Base-by-base conservation (phyloP, 495 filamentous ascomycete species). In the Lineolata rhizophorae region DNA sequence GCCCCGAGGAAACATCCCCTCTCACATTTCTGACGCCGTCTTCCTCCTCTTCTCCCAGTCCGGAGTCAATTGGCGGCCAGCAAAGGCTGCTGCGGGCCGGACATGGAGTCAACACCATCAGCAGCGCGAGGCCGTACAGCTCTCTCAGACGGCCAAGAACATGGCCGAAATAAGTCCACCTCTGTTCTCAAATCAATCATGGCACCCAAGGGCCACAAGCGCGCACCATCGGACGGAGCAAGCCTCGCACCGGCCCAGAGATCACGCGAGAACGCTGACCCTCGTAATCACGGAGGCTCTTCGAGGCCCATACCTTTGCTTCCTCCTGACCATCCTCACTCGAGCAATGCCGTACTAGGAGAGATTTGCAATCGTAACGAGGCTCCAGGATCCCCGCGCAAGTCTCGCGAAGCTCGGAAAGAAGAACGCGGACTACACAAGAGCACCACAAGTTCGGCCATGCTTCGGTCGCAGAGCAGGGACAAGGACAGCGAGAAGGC, bases 381-480 rank as follows among this genome's bases (percentile, higher is more conserved):
- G 20, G 29, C 22, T 11, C 40, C 34, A 19, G 13, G 35, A 18
- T 33, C 37, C 1, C 37, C 45, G 5, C 34, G 35, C 20, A 58
- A 58, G 29, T 52, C 52, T 1, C 8, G 9, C 8, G 8, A 51
- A 53, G 30, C 47, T 52, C 30, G 34, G 13, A 32, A 52, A 29
- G 35, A 44, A 12, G 36, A 34, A 24, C 39, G 45, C 30, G 41
- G 53, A 31, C 41, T 65, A 26, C 57, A 67, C 39, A 80, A 77
- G 55, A 72, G 66, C 39, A 67, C 64, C 0, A 67, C 74, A 40
- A 72, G 71, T 36, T 64, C 67, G 13, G 61, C n/a, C n/a, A n/a
- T n/a, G n/a, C n/a, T n/a, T n/a, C n/a, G n/a, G n/a, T n/a, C n/a
- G n/a, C n/a, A n/a, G 9, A 54, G 33, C 20, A 48, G 56, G 26